phyloP scores from a whole-genome alignment of 2,329 filamentous ascomycete genomes.

The Parastagonospora avenae region DNA sequence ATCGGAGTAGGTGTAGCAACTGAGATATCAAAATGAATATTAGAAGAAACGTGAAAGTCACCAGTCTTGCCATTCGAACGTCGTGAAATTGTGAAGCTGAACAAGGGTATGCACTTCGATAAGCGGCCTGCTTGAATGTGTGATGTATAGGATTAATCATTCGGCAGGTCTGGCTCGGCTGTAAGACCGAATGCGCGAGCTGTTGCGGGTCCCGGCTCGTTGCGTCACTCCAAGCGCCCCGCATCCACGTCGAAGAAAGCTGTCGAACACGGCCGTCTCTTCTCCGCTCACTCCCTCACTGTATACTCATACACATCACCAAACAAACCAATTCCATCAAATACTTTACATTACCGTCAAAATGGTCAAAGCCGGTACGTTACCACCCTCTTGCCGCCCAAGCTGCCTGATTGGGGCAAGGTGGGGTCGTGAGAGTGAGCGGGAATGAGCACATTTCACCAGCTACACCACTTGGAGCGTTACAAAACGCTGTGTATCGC shows the following conservation, averaged over 20 bases:
- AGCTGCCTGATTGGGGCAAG: constrained; percentile 31
- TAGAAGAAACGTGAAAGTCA: neutral
- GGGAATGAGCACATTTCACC: constrained; percentile 64
- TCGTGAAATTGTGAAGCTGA: constrained; percentile 1
- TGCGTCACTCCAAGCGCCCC: constrained; percentile 44
- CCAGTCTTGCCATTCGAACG: constrained; percentile 1
- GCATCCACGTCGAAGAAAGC: constrained; percentile 32
- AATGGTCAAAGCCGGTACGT: constrained; percentile 98
- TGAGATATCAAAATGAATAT: constrained; percentile 17
- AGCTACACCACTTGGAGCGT: constrained; percentile 13
- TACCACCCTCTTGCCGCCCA: constrained; percentile 14
- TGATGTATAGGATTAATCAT: constrained; percentile 32
- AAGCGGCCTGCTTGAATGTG: neutral
- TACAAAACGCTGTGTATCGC: constrained; percentile 5
- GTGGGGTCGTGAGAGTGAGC: constrained; percentile 51
- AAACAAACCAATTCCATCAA: constrained; percentile 20
- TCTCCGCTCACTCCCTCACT: constrained; percentile 8
- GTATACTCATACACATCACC: constrained; percentile 1
- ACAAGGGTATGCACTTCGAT: neutral
- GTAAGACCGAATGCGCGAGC: constrained; percentile 13
- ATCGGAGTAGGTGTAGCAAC: constrained; percentile 21
- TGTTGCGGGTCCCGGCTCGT: constrained; percentile 23
- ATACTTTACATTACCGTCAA: constrained; percentile 62
- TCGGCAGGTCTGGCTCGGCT: constrained; percentile 26
- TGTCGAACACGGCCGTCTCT: constrained; percentile 5